Evolutionary conservation across 495 filamentous ascomycete genomes (phyloP).

Genomic region (Tuber brumale): DNA sequence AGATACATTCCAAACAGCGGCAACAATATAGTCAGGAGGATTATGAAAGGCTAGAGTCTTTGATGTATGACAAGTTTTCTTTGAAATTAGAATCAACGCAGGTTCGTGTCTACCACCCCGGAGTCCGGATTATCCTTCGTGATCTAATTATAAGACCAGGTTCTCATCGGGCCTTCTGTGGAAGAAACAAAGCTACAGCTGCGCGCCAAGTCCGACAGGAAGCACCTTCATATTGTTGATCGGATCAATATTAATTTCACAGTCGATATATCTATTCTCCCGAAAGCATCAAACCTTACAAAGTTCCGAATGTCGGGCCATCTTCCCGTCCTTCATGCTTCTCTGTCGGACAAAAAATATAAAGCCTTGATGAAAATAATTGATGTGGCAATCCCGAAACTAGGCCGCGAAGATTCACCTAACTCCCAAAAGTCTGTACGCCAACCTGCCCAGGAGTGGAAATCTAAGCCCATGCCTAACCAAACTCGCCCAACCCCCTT

Average conservation of each 20-base stretch:
- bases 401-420: slow-evolving; percentile 52
- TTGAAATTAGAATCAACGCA: slow-evolving; percentile 91
- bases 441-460: slow-evolving; percentile 18
- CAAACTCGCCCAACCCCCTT: slow-evolving; percentile 53
- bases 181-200: slow-evolving; percentile 84
- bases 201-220: slow-evolving; percentile 57
- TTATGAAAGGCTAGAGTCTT: slow-evolving; percentile 71
- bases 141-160: slow-evolving; percentile 34
- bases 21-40: slow-evolving; percentile 84
- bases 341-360: slow-evolving; percentile 88
- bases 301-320: slow-evolving; percentile 86
- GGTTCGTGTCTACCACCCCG: slow-evolving; percentile 25
- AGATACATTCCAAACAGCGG: slow-evolving; percentile 84
- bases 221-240: slow-evolving; percentile 84
- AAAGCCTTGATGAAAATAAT: slow-evolving; percentile 93
- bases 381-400: slow-evolving; percentile 86
- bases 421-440: slow-evolving; percentile 13
- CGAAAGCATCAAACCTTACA: slow-evolving; percentile 87
- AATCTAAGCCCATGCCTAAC: slow-evolving; percentile 22
- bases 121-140: not conserved
- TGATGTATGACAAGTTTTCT: slow-evolving; percentile 94
- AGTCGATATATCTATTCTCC: slow-evolving; percentile 85
- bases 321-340: slow-evolving; percentile 84
- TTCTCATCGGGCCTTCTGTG: slow-evolving; percentile 90
- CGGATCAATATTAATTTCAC: slow-evolving; percentile 94